Percentiles rank a stretch among this genome's conserved stretches.
Evolutionary conservation across 2,329 filamentous ascomycete genomes (phyloP).

Genomic region (Orbilia oligospora): DNA sequence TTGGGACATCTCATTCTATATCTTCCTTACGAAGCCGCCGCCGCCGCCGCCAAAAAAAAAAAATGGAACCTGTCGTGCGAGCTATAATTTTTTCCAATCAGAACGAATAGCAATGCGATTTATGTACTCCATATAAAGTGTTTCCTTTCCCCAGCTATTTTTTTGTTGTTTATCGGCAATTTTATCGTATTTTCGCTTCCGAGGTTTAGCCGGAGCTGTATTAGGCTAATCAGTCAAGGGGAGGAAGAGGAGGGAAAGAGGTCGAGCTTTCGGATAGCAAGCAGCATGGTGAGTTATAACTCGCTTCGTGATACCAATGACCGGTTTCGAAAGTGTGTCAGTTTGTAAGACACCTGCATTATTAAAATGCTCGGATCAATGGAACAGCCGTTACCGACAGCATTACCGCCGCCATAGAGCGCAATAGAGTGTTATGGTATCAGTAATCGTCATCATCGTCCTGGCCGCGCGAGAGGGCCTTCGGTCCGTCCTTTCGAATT

Average conservation of each 20-base stretch:
- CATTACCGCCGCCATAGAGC: neutral
- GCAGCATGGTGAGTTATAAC: constrained; percentile 9
- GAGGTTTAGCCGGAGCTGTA: constrained; percentile 51
- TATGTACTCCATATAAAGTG: constrained; percentile 27
- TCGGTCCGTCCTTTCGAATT: constrained; percentile 84
- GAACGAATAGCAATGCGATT: constrained; percentile 8
- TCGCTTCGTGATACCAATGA: constrained; percentile 29
- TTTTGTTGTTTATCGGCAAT: neutral
- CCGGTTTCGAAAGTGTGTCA: constrained; percentile 25
- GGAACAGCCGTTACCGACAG: neutral
- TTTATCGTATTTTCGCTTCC: constrained; percentile 44
- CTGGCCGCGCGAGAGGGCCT: constrained; percentile 56
- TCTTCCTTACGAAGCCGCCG: neutral
- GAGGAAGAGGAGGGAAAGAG: neutral
- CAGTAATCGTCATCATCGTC: constrained; percentile 58
- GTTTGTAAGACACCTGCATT: constrained; percentile 7
- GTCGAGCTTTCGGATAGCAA: constrained; percentile 11
- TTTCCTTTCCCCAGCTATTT: neutral
- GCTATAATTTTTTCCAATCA: constrained; percentile 7
- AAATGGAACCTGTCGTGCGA: neutral
- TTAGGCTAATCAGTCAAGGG: constrained; percentile 47
- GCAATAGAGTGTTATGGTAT: constrained; percentile 16
- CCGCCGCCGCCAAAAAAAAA: neutral
- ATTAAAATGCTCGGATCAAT: constrained; percentile 35
- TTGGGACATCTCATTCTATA: constrained; percentile 19